Evolutionary conservation across 129 eudicot genomes (phyloP).

Genomic region (Escallonia herrerae): DNA sequence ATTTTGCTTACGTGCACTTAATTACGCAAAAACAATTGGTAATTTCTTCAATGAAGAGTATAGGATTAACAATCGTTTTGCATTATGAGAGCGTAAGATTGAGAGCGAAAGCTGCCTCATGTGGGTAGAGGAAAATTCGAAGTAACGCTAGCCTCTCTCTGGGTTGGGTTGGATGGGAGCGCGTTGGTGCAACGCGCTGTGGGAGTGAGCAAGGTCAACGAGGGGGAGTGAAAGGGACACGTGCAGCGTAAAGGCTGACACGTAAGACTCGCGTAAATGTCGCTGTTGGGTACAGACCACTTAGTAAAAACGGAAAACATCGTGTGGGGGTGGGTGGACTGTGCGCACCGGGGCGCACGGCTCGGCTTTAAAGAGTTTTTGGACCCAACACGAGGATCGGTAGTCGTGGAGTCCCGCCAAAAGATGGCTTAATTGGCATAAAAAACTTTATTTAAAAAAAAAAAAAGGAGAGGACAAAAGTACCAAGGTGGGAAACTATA

Average conservation of each 20-base stretch:
- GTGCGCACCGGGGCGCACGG: constrained; percentile 13
- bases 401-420: constrained; percentile 15
- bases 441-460: neutral
- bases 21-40: too few species aligned
- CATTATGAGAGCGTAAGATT: too few species aligned
- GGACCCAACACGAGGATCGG: neutral
- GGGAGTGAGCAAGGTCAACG: constrained; percentile 7
- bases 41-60: too few species aligned
- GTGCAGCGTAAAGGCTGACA: constrained; percentile 37
- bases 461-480: neutral
- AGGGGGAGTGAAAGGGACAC: constrained; percentile 25
- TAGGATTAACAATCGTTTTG: too few species aligned
- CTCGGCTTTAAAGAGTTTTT: constrained; percentile 8
- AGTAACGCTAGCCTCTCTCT: too few species aligned
- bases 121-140: too few species aligned
- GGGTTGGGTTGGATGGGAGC: neutral
- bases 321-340: constrained; percentile 2
- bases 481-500: neutral
- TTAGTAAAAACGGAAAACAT: neutral
- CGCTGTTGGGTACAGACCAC: constrained; percentile 19
- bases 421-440: neutral
- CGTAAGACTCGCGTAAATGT: constrained; percentile 54
- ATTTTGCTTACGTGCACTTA: too few species aligned
- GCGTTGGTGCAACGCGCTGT: neutral
- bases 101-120: too few species aligned